phyloP scores from a whole-genome alignment of 148 eudicot genomes.

The Cornus kousa region DNA sequence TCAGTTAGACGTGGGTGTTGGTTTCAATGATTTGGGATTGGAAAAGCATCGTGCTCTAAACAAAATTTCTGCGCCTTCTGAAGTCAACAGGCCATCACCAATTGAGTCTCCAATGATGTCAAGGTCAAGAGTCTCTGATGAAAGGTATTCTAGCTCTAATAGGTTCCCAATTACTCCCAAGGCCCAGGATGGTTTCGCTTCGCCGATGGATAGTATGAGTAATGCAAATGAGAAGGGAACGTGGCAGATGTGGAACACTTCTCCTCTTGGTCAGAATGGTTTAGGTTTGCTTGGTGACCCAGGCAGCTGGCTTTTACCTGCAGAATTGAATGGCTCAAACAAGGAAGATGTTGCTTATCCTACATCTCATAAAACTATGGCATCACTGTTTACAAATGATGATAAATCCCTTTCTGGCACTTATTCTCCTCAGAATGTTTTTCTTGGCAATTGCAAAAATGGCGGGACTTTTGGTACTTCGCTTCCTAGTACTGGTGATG shows the following conservation, averaged over 20 bases:
- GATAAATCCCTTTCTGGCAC: slow-evolving; percentile 47
- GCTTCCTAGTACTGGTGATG: slow-evolving; percentile 45
- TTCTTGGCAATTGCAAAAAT: slow-evolving; percentile 45
- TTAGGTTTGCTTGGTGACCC: slow-evolving; percentile 57
- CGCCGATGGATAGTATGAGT: slow-evolving; percentile 34
- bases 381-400: slow-evolving; percentile 72
- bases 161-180: slow-evolving; percentile 47
- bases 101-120: slow-evolving; percentile 89
- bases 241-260: slow-evolving; percentile 92
- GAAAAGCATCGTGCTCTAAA: slow-evolving; percentile 49
- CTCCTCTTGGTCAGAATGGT: slow-evolving; percentile 78
- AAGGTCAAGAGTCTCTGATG: slow-evolving; percentile 61
- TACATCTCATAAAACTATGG: slow-evolving; percentile 61
- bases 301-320: slow-evolving; percentile 57
- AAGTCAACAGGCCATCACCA: slow-evolving; percentile 74
- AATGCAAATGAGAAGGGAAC: slow-evolving; percentile 52
- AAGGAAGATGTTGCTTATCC: slow-evolving; percentile 47
- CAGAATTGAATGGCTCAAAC: slow-evolving; percentile 50
- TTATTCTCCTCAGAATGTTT: slow-evolving; percentile 45
- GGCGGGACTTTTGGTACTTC: slow-evolving; percentile 40
- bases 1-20: slow-evolving; percentile 68
- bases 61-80: slow-evolving; percentile 38
- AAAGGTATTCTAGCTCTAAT: slow-evolving; percentile 46
- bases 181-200: slow-evolving; percentile 45
- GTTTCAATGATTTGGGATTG: slow-evolving; percentile 39